phyloP scores from a whole-genome alignment of 2,329 filamentous ascomycete species.

The Phaeophleospora eucalypticola region DNA sequence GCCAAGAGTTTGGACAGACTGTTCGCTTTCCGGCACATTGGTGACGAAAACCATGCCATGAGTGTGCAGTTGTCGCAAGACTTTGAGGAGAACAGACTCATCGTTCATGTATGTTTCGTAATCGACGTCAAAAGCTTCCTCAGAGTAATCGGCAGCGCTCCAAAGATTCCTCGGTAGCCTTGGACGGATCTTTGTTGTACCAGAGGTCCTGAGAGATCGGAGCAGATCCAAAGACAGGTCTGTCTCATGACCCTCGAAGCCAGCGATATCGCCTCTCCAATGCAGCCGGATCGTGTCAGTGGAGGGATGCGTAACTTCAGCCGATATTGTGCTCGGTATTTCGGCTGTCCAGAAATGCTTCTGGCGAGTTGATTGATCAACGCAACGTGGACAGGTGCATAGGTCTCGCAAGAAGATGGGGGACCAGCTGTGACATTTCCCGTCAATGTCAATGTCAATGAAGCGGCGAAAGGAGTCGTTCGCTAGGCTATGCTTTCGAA shows the following conservation, averaged over 20 bases:
- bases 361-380: slow-evolving; percentile 57
- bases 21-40: slow-evolving; percentile 58
- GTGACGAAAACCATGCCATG: slow-evolving; percentile 75
- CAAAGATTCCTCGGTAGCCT: slow-evolving; percentile 32
- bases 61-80: slow-evolving; percentile 58
- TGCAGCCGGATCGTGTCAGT: slow-evolving; percentile 37
- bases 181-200: background rate
- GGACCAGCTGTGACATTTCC: slow-evolving; percentile 15
- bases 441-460: background rate
- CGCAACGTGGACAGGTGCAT: slow-evolving; percentile 55
- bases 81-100: slow-evolving; percentile 55
- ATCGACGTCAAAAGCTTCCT: slow-evolving; percentile 55
- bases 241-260: slow-evolving; percentile 42
- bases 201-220: background rate
- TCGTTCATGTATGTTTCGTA: slow-evolving; percentile 68
- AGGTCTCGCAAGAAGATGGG: slow-evolving; percentile 50
- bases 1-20: slow-evolving; percentile 61
- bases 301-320: slow-evolving; percentile 35
- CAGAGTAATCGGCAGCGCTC: slow-evolving; percentile 44
- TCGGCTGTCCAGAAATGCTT: slow-evolving; percentile 63
- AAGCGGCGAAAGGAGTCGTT: too few species aligned
- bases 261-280: slow-evolving; percentile 58
- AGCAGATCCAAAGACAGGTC: slow-evolving; percentile 22
- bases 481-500: too few species aligned
- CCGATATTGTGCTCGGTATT: slow-evolving; percentile 51